These are phyloP conservation scores for Penicillium occitanis DNA, from an alignment of 2,329 filamentous ascomycete genomes.

Conservation along the genomic window DNA sequence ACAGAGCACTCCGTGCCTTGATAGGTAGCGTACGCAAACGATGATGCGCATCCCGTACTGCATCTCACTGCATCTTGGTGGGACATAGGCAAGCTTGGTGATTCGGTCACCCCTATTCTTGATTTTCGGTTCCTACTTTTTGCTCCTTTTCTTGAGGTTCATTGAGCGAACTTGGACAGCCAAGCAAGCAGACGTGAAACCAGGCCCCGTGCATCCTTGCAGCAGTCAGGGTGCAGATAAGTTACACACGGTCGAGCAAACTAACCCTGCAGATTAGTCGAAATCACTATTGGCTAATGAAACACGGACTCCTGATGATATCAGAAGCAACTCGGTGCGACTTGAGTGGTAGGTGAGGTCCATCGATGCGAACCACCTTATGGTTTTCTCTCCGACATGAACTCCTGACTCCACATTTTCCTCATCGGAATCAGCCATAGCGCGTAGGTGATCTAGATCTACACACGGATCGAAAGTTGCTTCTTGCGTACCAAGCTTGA, in stretches of 20 bases:
- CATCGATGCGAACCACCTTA: not conserved
- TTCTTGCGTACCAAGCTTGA: conserved; percentile 2
- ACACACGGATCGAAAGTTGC: not conserved
- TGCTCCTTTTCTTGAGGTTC: not conserved
- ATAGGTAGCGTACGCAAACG: not conserved
- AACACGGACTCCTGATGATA: not conserved
- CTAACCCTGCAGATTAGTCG: not conserved
- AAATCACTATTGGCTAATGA: not conserved
- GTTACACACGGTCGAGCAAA: not conserved
- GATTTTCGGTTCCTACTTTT: not conserved
- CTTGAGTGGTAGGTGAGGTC: not conserved
- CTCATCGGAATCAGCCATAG: not conserved
- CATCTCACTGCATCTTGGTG: conserved; percentile 2
- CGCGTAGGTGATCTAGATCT: conserved; percentile 5
- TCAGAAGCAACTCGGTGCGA: not conserved
- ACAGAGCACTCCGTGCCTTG: conserved; percentile 1
- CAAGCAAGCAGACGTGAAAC: conserved; percentile 1
- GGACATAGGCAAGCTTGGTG: not conserved
- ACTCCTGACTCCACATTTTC: not conserved
- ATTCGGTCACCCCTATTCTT: not conserved
- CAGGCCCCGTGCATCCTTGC: conserved; percentile 13
- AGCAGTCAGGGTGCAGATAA: conserved; percentile 2
- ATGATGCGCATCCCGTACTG: not conserved
- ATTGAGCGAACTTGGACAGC: not conserved
- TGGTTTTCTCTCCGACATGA: conserved; percentile 10